These are phyloP conservation scores for Botrytis byssoidea DNA, from an alignment of 2,329 filamentous ascomycete species.

Conservation along the genomic window DNA sequence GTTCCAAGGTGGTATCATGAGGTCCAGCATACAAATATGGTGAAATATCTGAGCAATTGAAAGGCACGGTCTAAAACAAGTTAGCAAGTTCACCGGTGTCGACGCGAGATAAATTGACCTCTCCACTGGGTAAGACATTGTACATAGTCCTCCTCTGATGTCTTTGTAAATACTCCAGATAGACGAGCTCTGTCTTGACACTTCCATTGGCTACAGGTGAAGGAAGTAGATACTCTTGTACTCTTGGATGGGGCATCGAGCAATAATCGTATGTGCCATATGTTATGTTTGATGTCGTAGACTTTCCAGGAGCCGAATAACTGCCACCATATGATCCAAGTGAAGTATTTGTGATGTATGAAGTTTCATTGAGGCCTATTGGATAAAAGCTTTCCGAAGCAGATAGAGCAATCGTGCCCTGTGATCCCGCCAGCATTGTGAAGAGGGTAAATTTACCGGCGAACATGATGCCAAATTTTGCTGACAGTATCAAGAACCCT, in stretches of 20 bases:
- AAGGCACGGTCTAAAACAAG: conserved; percentile 39
- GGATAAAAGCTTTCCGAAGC: conserved; percentile 40
- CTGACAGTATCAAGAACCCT: neutral
- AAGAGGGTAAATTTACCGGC: neutral
- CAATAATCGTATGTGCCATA: conserved; percentile 44
- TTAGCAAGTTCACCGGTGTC: neutral
- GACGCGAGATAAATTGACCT: conserved; percentile 32
- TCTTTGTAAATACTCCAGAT: conserved; percentile 43
- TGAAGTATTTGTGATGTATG: conserved; percentile 41
- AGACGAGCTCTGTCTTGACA: conserved; percentile 39
- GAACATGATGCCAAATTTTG: neutral
- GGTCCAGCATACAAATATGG: conserved; percentile 41
- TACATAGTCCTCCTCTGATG: conserved; percentile 43
- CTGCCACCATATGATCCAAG: conserved; percentile 42
- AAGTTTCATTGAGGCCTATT: conserved; percentile 40
- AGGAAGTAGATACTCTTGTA: conserved; percentile 38
- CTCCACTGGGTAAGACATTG: conserved; percentile 42
- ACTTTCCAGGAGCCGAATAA: conserved; percentile 37
- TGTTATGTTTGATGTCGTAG: conserved; percentile 23
- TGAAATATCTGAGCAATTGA: conserved; percentile 41
- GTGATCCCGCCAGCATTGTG: neutral
- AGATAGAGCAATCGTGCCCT: conserved; percentile 5
- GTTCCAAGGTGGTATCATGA: conserved; percentile 22
- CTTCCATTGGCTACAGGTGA: conserved; percentile 35
- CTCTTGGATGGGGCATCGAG: conserved; percentile 43